Evolutionary conservation across 2,329 filamentous ascomycete species (phyloP).

Genomic region (Cryoendolithus antarcticus): DNA sequence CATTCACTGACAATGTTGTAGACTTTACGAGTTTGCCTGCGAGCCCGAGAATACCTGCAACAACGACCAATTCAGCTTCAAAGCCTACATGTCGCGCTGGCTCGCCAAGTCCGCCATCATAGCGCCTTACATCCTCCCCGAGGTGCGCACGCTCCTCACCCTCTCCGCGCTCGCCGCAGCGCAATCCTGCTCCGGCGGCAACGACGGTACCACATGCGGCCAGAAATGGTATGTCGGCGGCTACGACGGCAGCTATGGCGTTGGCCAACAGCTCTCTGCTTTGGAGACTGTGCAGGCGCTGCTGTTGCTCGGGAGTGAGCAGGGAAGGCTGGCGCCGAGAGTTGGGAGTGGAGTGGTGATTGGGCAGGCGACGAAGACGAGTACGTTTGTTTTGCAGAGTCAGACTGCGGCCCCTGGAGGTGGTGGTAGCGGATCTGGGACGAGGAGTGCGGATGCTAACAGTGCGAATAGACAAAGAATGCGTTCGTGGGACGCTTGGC

Average conservation of each 20-base stretch:
- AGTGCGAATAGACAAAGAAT: no score
- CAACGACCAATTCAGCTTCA: conserved; percentile 62
- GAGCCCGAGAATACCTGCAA: conserved; percentile 51
- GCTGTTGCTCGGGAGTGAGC: conserved; percentile 10
- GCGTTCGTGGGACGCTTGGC: no score
- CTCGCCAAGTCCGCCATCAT: conserved; percentile 32
- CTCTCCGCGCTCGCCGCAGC: conserved; percentile 32
- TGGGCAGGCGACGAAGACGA: no score
- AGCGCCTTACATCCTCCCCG: conserved; percentile 29
- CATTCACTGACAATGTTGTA: conserved; percentile 4
- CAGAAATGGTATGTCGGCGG: conserved; percentile 32
- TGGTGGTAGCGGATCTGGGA: no score
- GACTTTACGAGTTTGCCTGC: conserved; percentile 54
- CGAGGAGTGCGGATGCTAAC: no score
- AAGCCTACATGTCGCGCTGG: conserved; percentile 62
- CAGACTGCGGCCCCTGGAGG: no score
- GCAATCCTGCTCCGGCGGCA: conserved; percentile 30
- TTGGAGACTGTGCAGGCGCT: conserved; percentile 34
- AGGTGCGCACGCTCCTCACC: conserved; percentile 27
- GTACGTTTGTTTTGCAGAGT: no score
- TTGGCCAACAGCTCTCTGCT: conserved; percentile 34
- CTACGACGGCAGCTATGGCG: conserved; percentile 30
- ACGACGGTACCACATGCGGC: conserved; percentile 30
- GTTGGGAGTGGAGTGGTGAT: no score
- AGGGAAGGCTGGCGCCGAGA: no score